Base-by-base conservation (phyloP, 1,284 basidiomycete genomes). In the Peniophora sp. region DNA sequence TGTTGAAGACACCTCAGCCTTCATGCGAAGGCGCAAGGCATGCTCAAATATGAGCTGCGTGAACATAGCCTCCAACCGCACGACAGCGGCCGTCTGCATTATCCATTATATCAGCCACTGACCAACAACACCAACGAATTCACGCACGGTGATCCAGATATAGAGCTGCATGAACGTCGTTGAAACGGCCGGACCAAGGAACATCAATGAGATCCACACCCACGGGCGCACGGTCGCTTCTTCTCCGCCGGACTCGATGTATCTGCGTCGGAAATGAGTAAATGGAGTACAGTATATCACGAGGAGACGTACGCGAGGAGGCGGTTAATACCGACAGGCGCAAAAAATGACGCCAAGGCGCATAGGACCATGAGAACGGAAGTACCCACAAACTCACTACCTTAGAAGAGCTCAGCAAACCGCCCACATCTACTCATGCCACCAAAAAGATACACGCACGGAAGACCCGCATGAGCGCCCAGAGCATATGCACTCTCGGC, bases 151-250 rank as follows among this genome's bases (percentile, higher is more conserved):
- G 44, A 75, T 59, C 57, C 71, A 78, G 37, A 76, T 70, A 52
- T 76, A 81, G 68, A 72, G 75, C 52, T 83, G 70, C 44, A 68
- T 63, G 8, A 60, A 60, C 8, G 71, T 47, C 3, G 68, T 68
- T 12, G 66, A 66, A 44, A 72, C 27, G 12, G 76, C 59, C 2
- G 83, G 83, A 8, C 79, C 84, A 2, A 81, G 18, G 62, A 85
- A 80, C 10, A 88, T 70, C 60, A 74, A 69, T 2, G 66, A 43
- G 35, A 88, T 75, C 85, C 86, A 89, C 18, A 86, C 73, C 75
- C 69, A 74, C 0, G 78, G 76, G 11, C 68, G 62, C 39, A 78
- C 62, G 3, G 58, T 54, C 0, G 68, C 65, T 9, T 57, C 66
- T n/a, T 66, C 52, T 2, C 71, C 71, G 17, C 62, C 62, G 0